Percentiles rank a stretch among this genome's conserved stretches.
Evolutionary conservation across 2,329 filamentous ascomycete genomes (phyloP).

Genomic region (Penicillium digitatum): DNA sequence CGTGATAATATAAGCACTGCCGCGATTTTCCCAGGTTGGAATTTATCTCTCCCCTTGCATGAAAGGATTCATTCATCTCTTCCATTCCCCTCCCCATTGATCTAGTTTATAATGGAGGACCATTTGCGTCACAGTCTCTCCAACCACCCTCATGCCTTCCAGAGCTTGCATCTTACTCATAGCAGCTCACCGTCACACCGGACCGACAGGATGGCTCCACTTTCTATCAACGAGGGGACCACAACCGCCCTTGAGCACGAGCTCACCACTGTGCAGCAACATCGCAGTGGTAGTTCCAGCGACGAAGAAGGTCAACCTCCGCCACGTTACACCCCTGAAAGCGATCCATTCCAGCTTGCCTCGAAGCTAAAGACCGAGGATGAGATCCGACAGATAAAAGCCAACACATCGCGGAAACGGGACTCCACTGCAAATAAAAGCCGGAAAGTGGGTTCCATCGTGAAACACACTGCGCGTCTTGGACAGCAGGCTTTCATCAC

Average conservation of each 20-base stretch:
- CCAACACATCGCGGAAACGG: slow-evolving; percentile 76
- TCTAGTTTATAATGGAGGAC: slow-evolving; percentile 24
- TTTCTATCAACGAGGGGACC: slow-evolving; percentile 32
- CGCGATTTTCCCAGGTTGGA: neutral
- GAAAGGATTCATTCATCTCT: neutral
- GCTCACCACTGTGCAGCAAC: slow-evolving; percentile 18
- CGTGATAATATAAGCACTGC: slow-evolving; percentile 1
- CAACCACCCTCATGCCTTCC: slow-evolving; percentile 27
- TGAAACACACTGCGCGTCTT: slow-evolving; percentile 30
- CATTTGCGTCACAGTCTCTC: slow-evolving; percentile 30
- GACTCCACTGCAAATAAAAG: slow-evolving; percentile 11
- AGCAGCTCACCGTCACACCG: slow-evolving; percentile 22
- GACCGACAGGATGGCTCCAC: slow-evolving; percentile 20
- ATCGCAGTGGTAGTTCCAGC: slow-evolving; percentile 20
- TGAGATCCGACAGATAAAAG: slow-evolving; percentile 72
- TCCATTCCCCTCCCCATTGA: neutral
- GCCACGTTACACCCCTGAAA: slow-evolving; percentile 59
- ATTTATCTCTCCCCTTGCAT: slow-evolving; percentile 6
- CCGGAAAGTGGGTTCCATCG: slow-evolving; percentile 12
- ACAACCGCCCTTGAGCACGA: slow-evolving; percentile 44
- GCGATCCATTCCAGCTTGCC: slow-evolving; percentile 78
- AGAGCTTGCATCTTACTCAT: slow-evolving; percentile 19
- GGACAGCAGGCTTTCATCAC: slow-evolving; percentile 38
- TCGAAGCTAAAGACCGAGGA: slow-evolving; percentile 70
- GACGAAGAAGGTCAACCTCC: slow-evolving; percentile 48